These are phyloP conservation scores for Sphaerulina musiva DNA, from an alignment of 2,329 filamentous ascomycete genomes.

Conservation along the genomic window DNA sequence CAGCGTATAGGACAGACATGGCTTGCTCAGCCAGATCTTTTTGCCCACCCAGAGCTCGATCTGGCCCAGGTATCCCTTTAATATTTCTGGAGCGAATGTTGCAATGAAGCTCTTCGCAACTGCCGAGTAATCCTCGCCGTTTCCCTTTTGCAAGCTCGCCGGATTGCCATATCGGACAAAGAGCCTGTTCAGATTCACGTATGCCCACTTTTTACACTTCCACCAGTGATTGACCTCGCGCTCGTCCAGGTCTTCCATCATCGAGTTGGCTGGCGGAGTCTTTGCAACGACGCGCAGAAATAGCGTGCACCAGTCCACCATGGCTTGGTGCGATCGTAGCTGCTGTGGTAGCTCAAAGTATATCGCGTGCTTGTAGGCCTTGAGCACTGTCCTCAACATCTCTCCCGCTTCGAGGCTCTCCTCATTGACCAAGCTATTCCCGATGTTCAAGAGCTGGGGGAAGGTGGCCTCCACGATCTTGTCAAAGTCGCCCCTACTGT, in stretches of 20 bases:
- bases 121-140: constrained; percentile 66
- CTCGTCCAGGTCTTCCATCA: constrained; percentile 74
- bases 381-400: constrained; percentile 91
- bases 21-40: constrained; percentile 88
- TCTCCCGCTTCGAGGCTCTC: constrained; percentile 90
- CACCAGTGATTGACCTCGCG: constrained; percentile 96
- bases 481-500: constrained; percentile 79
- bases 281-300: constrained; percentile 89
- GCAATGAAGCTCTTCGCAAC: constrained; percentile 88
- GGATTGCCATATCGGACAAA: constrained; percentile 93
- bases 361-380: constrained; percentile 96
- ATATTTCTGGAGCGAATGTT: constrained; percentile 89
- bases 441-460: constrained; percentile 77
- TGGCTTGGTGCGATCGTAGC: constrained; percentile 71
- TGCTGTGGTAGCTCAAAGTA: constrained; percentile 80
- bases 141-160: constrained; percentile 63
- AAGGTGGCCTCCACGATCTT: constrained; percentile 90
- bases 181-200: constrained; percentile 91
- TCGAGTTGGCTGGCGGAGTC: constrained; percentile 67
- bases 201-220: constrained; percentile 99
- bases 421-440: constrained; percentile 81
- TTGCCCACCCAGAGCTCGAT: constrained; percentile 98
- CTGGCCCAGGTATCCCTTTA: constrained; percentile 88
- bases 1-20: constrained; percentile 85
- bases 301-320: constrained; percentile 92